These are phyloP conservation scores for Boletus subparvulus DNA, from an alignment of 768 basidiomycete species.

Conservation along the genomic window DNA sequence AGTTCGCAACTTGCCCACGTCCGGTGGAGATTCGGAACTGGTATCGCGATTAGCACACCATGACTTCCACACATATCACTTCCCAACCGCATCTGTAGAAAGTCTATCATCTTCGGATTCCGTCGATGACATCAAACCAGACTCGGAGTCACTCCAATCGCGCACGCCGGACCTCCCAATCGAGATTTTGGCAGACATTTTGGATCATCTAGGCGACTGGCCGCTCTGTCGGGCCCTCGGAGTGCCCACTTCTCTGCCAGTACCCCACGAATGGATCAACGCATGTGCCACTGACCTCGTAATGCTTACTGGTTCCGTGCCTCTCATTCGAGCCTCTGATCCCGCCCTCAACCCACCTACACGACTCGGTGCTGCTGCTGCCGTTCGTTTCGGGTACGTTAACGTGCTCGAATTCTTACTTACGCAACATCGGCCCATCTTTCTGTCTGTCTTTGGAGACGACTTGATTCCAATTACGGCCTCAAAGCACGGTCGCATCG, in stretches of 20 bases:
- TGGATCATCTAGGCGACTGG: constrained; percentile 83
- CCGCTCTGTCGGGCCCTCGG: constrained; percentile 77
- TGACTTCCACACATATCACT: constrained; percentile 72
- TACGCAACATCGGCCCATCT: constrained; percentile 61
- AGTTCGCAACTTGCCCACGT: constrained; percentile 65
- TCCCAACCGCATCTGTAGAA: constrained; percentile 37
- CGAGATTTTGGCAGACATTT: constrained; percentile 73
- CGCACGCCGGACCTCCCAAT: constrained; percentile 62
- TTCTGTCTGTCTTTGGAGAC: constrained; percentile 61
- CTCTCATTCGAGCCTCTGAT: constrained; percentile 58
- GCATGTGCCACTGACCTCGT: constrained; percentile 70
- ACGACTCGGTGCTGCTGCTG: constrained; percentile 62
- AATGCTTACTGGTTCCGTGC: constrained; percentile 64
- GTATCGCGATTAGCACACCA: constrained; percentile 71
- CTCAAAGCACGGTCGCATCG: constrained; percentile 67
- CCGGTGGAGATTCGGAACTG: constrained; percentile 62
- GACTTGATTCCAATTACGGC: constrained; percentile 78
- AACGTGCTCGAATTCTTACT: constrained; percentile 74
- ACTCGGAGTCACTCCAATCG: constrained; percentile 32
- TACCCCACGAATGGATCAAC: constrained; percentile 68
- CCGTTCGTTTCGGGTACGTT: constrained; percentile 73
- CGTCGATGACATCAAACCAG: constrained; percentile 21
- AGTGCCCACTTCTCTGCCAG: constrained; percentile 64
- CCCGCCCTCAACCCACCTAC: constrained; percentile 61
- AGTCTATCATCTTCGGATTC: constrained; percentile 27